phyloP scores from a whole-genome alignment of 2,329 filamentous ascomycete species.

The Aspergillus sp. region DNA sequence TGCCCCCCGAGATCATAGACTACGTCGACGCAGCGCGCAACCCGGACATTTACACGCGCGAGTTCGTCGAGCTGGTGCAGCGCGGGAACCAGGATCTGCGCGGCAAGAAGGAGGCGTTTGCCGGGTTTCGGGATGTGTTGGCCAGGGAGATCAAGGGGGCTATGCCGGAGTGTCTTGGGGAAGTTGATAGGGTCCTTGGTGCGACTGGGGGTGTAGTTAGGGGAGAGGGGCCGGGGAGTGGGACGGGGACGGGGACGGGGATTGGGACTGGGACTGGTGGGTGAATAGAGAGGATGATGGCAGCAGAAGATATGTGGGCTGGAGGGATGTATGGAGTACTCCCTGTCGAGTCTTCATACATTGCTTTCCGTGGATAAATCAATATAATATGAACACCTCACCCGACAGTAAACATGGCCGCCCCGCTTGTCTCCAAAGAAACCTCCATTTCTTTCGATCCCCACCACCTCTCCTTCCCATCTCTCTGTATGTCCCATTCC shows the following conservation, averaged over 20 bases:
- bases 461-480: constrained; percentile 13
- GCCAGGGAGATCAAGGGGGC: constrained; percentile 50
- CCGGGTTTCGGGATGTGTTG: constrained; percentile 50
- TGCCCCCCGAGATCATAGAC: constrained; percentile 54
- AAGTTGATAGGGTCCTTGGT: constrained; percentile 45
- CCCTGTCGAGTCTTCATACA: too few species aligned
- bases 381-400: background rate
- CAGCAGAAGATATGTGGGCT: too few species aligned
- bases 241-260: too few species aligned
- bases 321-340: too few species aligned
- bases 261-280: too few species aligned
- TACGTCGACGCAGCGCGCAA: constrained; percentile 58
- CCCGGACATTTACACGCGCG: constrained; percentile 58
- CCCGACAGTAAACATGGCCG: constrained; percentile 1
- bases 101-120: constrained; percentile 53
- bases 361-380: too few species aligned
- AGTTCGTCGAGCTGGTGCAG: constrained; percentile 58
- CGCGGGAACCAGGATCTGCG: constrained; percentile 55
- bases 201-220: constrained; percentile 18
- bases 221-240: too few species aligned
- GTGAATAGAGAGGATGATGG: too few species aligned
- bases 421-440: constrained; percentile 4
- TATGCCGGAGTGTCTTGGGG: constrained; percentile 49
- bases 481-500: constrained; percentile 6
- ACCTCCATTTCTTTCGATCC: constrained; percentile 16